Percentiles rank a stretch among this genome's conserved stretches.
These are phyloP conservation scores for Eleusine coracana DNA, from an alignment of 176 grass and related monocot species.

Conservation along the genomic window DNA sequence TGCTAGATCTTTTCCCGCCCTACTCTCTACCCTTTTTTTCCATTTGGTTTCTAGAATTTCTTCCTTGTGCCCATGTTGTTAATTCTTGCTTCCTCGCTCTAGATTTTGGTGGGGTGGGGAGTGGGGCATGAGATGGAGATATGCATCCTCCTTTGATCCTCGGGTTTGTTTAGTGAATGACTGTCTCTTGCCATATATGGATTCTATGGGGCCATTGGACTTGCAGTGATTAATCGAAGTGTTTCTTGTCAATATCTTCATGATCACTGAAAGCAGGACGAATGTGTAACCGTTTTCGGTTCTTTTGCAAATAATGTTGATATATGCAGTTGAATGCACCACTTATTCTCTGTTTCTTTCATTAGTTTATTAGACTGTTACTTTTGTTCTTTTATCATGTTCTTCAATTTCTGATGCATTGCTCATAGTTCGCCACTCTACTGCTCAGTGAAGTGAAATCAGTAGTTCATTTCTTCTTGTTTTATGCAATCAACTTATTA, in stretches of 20 bases:
- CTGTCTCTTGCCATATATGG: constrained; percentile 39
- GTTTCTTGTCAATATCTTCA: constrained; percentile 34
- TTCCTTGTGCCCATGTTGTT: constrained; percentile 55
- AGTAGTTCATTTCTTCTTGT: background rate
- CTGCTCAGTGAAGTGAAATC: background rate
- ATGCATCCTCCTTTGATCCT: constrained; percentile 31
- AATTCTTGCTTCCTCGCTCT: constrained; percentile 72
- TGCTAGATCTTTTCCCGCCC: constrained; percentile 45
- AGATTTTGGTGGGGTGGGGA: constrained; percentile 77
- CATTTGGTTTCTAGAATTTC: constrained; percentile 50
- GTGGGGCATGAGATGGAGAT: constrained; percentile 55
- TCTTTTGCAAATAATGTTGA: constrained; percentile 34
- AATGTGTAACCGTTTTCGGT: constrained; percentile 31
- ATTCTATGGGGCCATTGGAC: constrained; percentile 43
- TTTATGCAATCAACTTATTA: background rate
- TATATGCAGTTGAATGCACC: constrained; percentile 27
- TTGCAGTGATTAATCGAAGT: constrained; percentile 42
- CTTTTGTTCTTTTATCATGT: background rate
- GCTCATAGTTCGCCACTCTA: background rate
- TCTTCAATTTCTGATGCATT: background rate
- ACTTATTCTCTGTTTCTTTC: too few relatives aligned
- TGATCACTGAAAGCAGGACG: constrained; percentile 14
- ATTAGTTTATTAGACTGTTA: background rate
- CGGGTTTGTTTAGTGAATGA: constrained; percentile 40
- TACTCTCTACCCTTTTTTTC: constrained; percentile 2